Base-by-base conservation (phyloP, 805 yeast species). In the Ogataea pignaliae region DNA sequence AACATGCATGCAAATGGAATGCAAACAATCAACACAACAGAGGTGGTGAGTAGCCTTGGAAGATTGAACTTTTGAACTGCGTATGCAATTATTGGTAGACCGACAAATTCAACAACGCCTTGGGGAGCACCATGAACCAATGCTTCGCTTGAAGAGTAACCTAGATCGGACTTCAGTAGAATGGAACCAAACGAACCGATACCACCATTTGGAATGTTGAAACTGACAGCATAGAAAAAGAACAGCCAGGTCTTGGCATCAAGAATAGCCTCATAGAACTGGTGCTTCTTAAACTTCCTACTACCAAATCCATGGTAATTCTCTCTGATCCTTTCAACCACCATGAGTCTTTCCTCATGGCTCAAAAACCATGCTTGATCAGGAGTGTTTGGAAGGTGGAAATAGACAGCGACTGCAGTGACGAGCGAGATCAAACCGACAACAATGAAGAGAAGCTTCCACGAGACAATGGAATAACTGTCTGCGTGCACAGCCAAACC, bases 401-500 rank as follows among this genome's bases (percentile, higher is more conserved):
- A 50, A 36, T 61, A 59, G 46, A 79, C 67, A 10, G 71, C 42
- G 10, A 73, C 41, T 6, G 85, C 85, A 13, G 78, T 54, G 10
- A 73, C 54, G 7, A 81, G 60, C 2, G 88, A 81, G 44, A 79
- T 69, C 8, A 70, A 57, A 13, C 93, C 95, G 35, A 77, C 72
- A 29, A 82, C 67, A 39, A 85, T 63, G 56, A 74, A 85, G 3
- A 81, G 59, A 12, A 78, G 58, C 55, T 75, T 79, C 90, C 90
- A 85, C 3, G 82, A 69, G 3, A 61, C 68, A 5, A 79, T 61
- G 13, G 70, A 40, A 58, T 68, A 76, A 9, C 60, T 40, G 76
- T 52, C 55, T 16, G 34, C 42, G 44, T 48, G 51, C 72, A 60
- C 76, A 28, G 48, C 53, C 41, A 78, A 55, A 13, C 81, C 83